Evolutionary conservation across 768 basidiomycete species (phyloP).

Genomic region (Tricholoma bakamatsutake): DNA sequence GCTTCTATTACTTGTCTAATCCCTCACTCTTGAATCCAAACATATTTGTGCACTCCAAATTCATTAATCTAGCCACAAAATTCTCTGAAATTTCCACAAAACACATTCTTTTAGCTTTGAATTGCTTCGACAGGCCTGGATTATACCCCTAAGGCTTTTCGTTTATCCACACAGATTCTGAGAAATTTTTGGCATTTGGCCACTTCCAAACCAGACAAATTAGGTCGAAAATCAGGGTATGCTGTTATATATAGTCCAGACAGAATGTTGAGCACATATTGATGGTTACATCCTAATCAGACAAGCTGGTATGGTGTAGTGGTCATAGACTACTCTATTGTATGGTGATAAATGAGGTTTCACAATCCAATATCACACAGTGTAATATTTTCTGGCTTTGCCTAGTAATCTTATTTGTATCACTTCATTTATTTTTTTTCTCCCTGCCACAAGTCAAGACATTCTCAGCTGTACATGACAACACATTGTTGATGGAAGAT

Average conservation of each 20-base stretch:
- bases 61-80: too few species aligned
- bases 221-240: neutral
- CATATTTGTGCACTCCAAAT: too few species aligned
- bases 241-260: neutral
- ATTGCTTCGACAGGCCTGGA: too few species aligned
- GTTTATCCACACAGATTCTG: too few species aligned
- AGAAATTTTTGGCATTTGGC: neutral
- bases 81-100: too few species aligned
- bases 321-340: neutral
- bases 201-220: neutral
- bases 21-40: too few species aligned
- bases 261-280: neutral
- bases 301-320: neutral
- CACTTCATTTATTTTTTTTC: neutral
- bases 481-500: neutral
- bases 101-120: too few species aligned
- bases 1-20: too few species aligned
- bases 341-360: neutral
- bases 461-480: neutral
- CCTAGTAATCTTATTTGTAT: neutral
- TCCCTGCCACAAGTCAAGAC: neutral
- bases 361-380: too few species aligned
- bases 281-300: neutral
- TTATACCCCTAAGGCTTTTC: too few species aligned
- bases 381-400: neutral